Base-by-base conservation (phyloP, 306 rosid genomes). In the Lotus japonicus region DNA sequence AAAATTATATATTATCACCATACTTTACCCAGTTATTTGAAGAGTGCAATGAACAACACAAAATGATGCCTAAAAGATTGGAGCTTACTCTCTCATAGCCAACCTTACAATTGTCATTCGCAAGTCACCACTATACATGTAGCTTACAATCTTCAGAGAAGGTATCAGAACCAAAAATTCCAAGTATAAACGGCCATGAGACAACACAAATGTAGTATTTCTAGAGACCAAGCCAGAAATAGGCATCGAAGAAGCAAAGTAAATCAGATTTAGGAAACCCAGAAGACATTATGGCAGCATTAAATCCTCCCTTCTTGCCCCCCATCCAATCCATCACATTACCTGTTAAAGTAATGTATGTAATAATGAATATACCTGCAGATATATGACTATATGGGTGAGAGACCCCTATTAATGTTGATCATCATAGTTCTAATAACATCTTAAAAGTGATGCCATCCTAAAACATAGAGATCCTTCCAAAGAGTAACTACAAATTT, bases 341-440 rank as follows among this genome's bases (percentile, higher is more conserved):
- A 66, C 86, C 87, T 26, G 79, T 79, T 43, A 77, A 31, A 54
- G 87, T 66, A 15, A 79, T 23, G 61, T 84, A 78, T 53, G 82
- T 77, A 53, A 92, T 83, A 79, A 82, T 92, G 77, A 92, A 81
- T 91, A 92, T 83, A 58, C 90, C 98, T 18, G 98, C 85, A 21
- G 91, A 87, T 66, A 86, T 70, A 68, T 76, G 97, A 80, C n/a
- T n/a, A n/a, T n/a, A n/a, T n/a, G n/a, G n/a, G n/a, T n/a, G n/a
- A n/a, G n/a, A n/a, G n/a, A n/a, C n/a, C n/a, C n/a, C n/a, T n/a
- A n/a, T n/a, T n/a, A n/a, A n/a, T n/a, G n/a, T n/a, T n/a, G n/a
- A n/a, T n/a, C n/a, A n/a, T n/a, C n/a, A n/a, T n/a, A n/a, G n/a
- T n/a, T n/a, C n/a, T n/a, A n/a, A n/a, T n/a, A n/a, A n/a, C n/a